phyloP scores from a whole-genome alignment of 2,329 filamentous ascomycete species.

The Colletotrichum sansevieriae region DNA sequence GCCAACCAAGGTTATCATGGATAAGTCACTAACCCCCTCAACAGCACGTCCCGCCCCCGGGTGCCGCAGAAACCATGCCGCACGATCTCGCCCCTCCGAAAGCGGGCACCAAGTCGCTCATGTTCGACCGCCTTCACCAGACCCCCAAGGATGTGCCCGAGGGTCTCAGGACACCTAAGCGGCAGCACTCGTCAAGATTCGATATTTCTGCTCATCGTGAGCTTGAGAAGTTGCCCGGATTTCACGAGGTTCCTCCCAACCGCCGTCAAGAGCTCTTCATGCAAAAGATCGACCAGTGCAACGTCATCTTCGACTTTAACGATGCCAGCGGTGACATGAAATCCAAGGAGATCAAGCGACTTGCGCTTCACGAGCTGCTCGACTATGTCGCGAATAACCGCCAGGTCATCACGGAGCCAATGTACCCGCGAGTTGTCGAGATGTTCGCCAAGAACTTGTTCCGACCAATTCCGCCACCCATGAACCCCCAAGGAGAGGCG shows the following conservation, averaged over 20 bases:
- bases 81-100: conserved; percentile 96
- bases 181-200: conserved; percentile 97
- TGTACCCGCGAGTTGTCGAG: conserved; percentile 98
- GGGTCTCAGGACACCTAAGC: conserved; percentile 92
- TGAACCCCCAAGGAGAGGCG: conserved; percentile 97
- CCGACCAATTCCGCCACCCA: conserved; percentile 93
- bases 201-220: conserved; percentile 98
- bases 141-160: conserved; percentile 97
- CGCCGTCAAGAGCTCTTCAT: conserved; percentile 97
- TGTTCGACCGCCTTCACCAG: conserved; percentile 90
- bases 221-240: conserved; percentile 95
- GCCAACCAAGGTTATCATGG: not conserved
- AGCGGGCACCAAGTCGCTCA: conserved; percentile 87
- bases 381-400: conserved; percentile 99
- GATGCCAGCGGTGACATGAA: conserved; percentile 99
- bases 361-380: conserved; percentile 94
- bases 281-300: conserved; percentile 99
- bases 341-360: conserved; percentile 98
- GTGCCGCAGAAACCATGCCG: conserved; percentile 96
- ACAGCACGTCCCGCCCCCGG: conserved; percentile 91
- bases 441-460: conserved; percentile 99
- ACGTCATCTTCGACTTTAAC: conserved; percentile 99
- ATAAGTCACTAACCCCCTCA: conserved; percentile 14
- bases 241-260: conserved; percentile 97
- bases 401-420: conserved; percentile 97